phyloP scores from a whole-genome alignment of 2,329 filamentous ascomycete species.

The Cordyceps fumosorosea region DNA sequence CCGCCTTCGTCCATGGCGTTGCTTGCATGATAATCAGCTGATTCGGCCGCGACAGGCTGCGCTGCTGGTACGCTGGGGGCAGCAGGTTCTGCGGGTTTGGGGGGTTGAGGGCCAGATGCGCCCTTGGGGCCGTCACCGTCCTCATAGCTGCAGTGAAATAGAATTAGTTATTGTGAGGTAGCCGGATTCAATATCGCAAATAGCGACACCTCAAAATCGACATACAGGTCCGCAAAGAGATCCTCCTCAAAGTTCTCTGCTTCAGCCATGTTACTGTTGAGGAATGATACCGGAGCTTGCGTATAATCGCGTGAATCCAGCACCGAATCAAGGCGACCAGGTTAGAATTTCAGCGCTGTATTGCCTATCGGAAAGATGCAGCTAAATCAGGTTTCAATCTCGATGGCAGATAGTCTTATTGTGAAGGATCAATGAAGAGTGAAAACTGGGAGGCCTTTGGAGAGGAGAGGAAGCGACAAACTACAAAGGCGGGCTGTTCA shows the following conservation, averaged over 20 bases:
- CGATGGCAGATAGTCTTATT: not conserved
- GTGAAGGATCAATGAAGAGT: not conserved
- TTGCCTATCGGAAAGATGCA: not conserved
- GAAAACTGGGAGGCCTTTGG: conserved; percentile 4
- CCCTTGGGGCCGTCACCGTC: conserved; percentile 49
- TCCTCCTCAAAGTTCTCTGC: conserved; percentile 82
- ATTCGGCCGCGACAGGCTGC: conserved; percentile 26
- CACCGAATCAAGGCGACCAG: not conserved
- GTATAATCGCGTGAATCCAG: not conserved
- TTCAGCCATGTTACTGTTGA: conserved; percentile 60
- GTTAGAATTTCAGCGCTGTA: not conserved
- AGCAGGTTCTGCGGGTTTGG: conserved; percentile 7
- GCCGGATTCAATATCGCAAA: not conserved
- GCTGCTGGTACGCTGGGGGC: conserved; percentile 15
- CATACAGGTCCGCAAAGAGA: conserved; percentile 92
- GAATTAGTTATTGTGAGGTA: not conserved
- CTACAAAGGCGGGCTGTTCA: not conserved
- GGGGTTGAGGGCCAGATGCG: conserved; percentile 22
- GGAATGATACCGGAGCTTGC: not conserved
- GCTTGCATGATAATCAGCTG: conserved; percentile 28
- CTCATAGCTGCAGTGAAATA: conserved; percentile 49
- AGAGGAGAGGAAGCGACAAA: not conserved
- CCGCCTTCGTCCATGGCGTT: conserved; percentile 42
- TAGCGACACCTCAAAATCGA: conserved; percentile 27
- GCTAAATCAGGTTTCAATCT: not conserved